Evolutionary conservation across 2,329 filamentous ascomycete species (phyloP), one percentile per base, ranked within the genome.

Genomic region (Zalaria obscura): DNA sequence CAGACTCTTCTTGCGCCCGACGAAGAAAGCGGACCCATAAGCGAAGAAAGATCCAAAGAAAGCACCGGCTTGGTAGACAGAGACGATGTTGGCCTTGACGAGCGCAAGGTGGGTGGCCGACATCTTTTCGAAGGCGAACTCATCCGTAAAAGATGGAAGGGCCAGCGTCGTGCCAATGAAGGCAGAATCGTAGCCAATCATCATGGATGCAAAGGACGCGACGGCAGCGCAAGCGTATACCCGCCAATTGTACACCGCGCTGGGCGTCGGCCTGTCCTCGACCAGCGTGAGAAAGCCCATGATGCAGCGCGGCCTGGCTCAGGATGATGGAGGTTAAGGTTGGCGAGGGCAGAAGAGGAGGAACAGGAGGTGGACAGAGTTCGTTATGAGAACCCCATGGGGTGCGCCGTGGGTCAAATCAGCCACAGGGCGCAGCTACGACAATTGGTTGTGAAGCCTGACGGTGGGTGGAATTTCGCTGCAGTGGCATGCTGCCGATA

Each of bases 111-210:
- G 54, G 3, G 52, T 42, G 0, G 56, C 41, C 4, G 55, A 59
- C 61, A 78, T 72, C 2, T 60, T 52, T 2, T 58, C 63, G 51
- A 87, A 79, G 9, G 65, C 52, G 57, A 89, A 89, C 55, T 88
- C 83, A 1, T 66, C 53, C 36, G 66, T 68, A 60, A 88, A 88
- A 0, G 81, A 81, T 0, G 72, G 67, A 27, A 89, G 67, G 2
- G 80, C 75, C 28, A 88, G 65, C 1, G 83, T 87, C 0, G 79
- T 83, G 46, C 81, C 83, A 50, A 88, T 87, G 60, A 88, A 88
- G 48, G 83, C 78, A 40, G 75, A 80, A 57, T 87, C 82, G 47
- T 74, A 73, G 10, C 70, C 69, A 47, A 74, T 73, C 68, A 73
- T 76, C 52, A 71, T 74, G 44, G 71, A 68, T 39, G 72, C 71